Conservation (phyloP, 2,329 filamentous ascomycete species). For the Cladosporium velox region DNA sequence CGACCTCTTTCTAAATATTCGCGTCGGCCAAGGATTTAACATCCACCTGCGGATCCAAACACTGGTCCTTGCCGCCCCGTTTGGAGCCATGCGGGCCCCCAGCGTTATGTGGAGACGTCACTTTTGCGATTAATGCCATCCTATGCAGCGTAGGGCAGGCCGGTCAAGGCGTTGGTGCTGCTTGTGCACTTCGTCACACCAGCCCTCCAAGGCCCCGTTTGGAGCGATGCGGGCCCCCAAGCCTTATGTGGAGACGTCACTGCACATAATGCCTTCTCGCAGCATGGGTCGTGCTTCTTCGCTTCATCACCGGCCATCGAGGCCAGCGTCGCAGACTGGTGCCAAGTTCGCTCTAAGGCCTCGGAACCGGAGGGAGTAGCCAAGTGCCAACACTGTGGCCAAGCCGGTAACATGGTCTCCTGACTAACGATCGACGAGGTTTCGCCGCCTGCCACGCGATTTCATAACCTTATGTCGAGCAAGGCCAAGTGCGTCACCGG, state of each 20-base stretch:
- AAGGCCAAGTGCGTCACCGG: neutral
- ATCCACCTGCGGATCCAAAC: neutral
- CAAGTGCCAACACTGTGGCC: constrained; percentile 6
- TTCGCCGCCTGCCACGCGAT: constrained; percentile 3
- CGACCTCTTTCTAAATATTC: constrained; percentile 5
- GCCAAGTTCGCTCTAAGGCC: constrained; percentile 12
- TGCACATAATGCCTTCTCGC: constrained; percentile 2
- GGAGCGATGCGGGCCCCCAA: neutral
- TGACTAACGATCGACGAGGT: constrained; percentile 11
- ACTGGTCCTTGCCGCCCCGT: neutral
- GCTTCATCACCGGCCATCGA: constrained; percentile 9
- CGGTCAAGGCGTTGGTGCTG: constrained; percentile 7
- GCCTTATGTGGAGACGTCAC: constrained; percentile 9
- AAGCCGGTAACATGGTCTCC: neutral
- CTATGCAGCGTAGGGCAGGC: constrained; percentile 5
- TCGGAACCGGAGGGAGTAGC: constrained; percentile 5
- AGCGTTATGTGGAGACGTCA: constrained; percentile 6
- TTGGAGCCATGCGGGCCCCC: constrained; percentile 10
- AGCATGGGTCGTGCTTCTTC: neutral
- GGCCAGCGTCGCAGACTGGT: constrained; percentile 2
- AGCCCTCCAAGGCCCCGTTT: neutral
- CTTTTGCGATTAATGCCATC: neutral
- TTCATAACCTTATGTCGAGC: neutral
- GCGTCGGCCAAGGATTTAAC: neutral
- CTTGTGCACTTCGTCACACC: neutral